These are phyloP conservation scores for Malassezia pachydermatis DNA, from an alignment of 1,284 basidiomycete genomes.

Conservation along the genomic window DNA sequence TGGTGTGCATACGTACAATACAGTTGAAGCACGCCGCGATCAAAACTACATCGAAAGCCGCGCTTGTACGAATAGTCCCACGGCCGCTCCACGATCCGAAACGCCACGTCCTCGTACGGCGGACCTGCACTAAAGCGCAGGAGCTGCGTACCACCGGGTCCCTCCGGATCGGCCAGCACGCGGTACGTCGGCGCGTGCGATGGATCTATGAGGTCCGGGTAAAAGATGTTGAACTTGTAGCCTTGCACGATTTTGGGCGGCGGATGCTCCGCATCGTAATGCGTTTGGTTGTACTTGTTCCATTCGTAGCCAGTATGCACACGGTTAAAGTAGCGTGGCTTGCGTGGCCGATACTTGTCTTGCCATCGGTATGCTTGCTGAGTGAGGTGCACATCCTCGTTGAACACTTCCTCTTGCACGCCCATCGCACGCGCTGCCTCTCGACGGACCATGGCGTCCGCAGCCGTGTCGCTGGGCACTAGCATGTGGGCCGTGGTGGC, in stretches of 20 bases:
- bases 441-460: constrained; percentile 28
- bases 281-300: constrained; percentile 63
- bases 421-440: constrained; percentile 70
- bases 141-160: constrained; percentile 82
- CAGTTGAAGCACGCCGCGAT: constrained; percentile 53
- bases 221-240: constrained; percentile 95
- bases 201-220: constrained; percentile 93
- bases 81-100: constrained; percentile 89
- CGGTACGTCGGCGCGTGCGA: constrained; percentile 89
- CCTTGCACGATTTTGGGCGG: constrained; percentile 54
- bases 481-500: not conserved
- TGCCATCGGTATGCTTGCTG: constrained; percentile 80
- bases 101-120: constrained; percentile 97
- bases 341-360: constrained; percentile 96
- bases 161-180: constrained; percentile 50
- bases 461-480: constrained; percentile 2
- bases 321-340: constrained; percentile 96
- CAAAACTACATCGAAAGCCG: constrained; percentile 55
- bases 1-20: constrained; percentile 20
- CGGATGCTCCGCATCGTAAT: constrained; percentile 46
- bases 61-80: constrained; percentile 95
- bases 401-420: constrained; percentile 87
- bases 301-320: constrained; percentile 99
- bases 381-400: constrained; percentile 68
- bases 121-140: constrained; percentile 91